These are phyloP conservation scores for Gaultheria prostrata DNA, from an alignment of 148 eudicot genomes.

Conservation along the genomic window DNA sequence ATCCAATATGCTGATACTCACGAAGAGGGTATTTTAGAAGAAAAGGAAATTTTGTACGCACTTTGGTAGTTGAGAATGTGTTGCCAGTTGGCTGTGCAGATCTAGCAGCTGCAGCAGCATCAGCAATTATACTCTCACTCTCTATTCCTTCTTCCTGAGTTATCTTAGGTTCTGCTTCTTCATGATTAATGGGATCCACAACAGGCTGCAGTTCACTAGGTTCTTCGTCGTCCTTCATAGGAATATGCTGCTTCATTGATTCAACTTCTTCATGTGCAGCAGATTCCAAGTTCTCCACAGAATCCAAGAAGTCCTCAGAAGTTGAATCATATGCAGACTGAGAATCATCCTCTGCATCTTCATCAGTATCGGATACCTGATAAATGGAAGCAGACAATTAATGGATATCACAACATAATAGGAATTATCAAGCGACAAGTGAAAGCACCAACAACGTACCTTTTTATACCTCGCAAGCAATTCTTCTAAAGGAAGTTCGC, in stretches of 20 bases:
- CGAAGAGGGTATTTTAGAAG: conserved; percentile 93
- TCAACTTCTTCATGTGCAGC: conserved; percentile 31
- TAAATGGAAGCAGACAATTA: background rate
- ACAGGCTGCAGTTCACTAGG: conserved; percentile 27
- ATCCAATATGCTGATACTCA: conserved; percentile 98
- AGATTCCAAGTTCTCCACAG: conserved; percentile 38
- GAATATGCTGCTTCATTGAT: conserved; percentile 27
- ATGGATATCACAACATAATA: conserved; percentile 7
- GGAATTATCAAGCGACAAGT: conserved; percentile 2
- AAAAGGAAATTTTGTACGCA: conserved; percentile 90
- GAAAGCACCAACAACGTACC: conserved; percentile 42
- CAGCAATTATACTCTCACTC: conserved; percentile 74
- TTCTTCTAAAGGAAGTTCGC: conserved; percentile 78
- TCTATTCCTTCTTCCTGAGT: conserved; percentile 53
- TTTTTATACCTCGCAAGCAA: conserved; percentile 78
- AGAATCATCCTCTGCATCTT: conserved; percentile 44
- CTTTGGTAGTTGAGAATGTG: conserved; percentile 91
- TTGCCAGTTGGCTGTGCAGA: conserved; percentile 99
- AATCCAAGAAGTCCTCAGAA: conserved; percentile 49
- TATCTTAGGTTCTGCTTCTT: conserved; percentile 28
- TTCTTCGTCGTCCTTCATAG: conserved; percentile 35
- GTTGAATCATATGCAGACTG: conserved; percentile 43
- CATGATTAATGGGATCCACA: conserved; percentile 29
- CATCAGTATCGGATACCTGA: conserved; percentile 42
- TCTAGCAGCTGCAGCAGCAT: conserved; percentile 99